Evolutionary conservation across 148 eudicot genomes (phyloP).

Genomic region (Rhododendron simsii): DNA sequence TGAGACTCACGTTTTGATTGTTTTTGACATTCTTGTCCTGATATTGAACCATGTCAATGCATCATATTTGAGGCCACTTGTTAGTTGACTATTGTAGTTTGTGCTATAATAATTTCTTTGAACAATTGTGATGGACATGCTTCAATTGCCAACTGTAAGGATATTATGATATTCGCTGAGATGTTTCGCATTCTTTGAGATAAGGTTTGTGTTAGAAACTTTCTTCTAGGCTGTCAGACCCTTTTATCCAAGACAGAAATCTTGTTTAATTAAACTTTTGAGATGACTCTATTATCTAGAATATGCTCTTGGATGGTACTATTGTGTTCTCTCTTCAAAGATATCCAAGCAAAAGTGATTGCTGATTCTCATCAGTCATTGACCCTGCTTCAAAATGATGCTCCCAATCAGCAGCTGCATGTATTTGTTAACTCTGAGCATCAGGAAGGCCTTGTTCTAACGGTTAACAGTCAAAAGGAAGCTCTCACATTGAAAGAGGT

Average conservation of each 20-base stretch:
- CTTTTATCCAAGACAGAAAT: not conserved
- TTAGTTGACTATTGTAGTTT: not conserved
- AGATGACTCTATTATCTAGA: not conserved
- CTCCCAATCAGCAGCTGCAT: no score
- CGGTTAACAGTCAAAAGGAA: no score
- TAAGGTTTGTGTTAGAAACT: not conserved
- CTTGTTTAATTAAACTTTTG: not conserved
- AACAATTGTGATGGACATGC: not conserved
- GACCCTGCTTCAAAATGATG: no score
- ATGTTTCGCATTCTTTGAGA: not conserved
- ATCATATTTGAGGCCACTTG: not conserved
- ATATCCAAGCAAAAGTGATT: no score
- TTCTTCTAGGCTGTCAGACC: not conserved
- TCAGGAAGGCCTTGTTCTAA: no score
- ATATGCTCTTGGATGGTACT: no score
- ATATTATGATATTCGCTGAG: not conserved
- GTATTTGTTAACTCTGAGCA: no score
- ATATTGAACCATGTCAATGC: not conserved
- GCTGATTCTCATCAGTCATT: no score
- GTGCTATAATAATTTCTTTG: not conserved
- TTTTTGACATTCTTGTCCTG: not conserved
- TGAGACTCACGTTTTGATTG: not conserved
- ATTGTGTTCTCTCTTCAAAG: not conserved
- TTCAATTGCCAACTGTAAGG: not conserved
- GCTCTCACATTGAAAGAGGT: no score